phyloP scores from a whole-genome alignment of 2,329 filamentous ascomycete genomes.

The Diaporthe citriasiana region DNA sequence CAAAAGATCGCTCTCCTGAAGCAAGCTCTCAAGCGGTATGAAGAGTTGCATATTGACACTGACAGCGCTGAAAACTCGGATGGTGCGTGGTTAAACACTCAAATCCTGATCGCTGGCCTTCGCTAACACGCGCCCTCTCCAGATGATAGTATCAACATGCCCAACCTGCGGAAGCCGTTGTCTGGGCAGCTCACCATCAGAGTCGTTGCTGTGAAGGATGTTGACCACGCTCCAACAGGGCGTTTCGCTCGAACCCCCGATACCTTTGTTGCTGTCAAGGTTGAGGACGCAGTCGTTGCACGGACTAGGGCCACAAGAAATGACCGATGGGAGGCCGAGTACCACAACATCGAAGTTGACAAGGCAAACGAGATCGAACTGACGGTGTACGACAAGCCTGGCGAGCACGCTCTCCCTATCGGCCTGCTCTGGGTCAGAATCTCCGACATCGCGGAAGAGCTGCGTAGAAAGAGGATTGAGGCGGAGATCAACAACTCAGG shows the following conservation, averaged over 20 bases:
- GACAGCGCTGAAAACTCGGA: slow-evolving; percentile 81
- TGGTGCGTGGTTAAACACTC: slow-evolving; percentile 67
- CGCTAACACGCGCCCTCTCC: slow-evolving; percentile 49
- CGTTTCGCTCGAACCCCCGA: slow-evolving; percentile 92
- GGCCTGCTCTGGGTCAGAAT: slow-evolving; percentile 96
- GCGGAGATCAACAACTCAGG: slow-evolving; percentile 94
- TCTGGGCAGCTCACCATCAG: slow-evolving; percentile 90
- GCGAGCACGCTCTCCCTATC: slow-evolving; percentile 91
- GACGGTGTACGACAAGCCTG: slow-evolving; percentile 95
- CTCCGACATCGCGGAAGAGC: slow-evolving; percentile 97
- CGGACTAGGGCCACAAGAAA: slow-evolving; percentile 87
- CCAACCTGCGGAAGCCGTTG: slow-evolving; percentile 95
- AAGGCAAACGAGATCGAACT: slow-evolving; percentile 99
- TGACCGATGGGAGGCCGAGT: slow-evolving; percentile 93
- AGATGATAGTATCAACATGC: slow-evolving; percentile 98
- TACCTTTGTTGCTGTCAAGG: slow-evolving; percentile 96
- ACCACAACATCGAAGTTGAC: slow-evolving; percentile 93
- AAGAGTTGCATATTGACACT: slow-evolving; percentile 95
- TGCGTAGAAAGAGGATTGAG: slow-evolving; percentile 97
- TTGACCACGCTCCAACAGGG: slow-evolving; percentile 89
- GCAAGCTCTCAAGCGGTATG: slow-evolving; percentile 95
- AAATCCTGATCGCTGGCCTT: neutral
- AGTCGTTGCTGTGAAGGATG: slow-evolving; percentile 90
- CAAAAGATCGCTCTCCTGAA: slow-evolving; percentile 97
- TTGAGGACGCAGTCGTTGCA: slow-evolving; percentile 93